Conservation (phyloP, 148 eudicot genomes). For the Cornus suecica region DNA sequence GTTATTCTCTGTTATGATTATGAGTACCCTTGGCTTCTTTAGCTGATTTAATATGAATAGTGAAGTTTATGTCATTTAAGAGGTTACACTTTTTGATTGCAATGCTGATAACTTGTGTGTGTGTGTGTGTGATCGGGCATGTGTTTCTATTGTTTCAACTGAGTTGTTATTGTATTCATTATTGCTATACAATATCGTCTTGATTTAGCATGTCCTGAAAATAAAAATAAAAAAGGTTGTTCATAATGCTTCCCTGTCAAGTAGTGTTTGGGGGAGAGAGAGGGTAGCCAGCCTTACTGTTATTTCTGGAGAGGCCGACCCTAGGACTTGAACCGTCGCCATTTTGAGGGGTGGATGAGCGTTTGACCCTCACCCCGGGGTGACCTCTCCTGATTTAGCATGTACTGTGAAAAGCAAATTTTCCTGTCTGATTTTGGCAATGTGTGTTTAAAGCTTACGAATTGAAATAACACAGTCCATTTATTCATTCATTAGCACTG, state of each 20-base stretch:
- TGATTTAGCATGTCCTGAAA: neutral
- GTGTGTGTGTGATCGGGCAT: neutral
- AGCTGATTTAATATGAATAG: neutral
- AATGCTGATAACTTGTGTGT: neutral
- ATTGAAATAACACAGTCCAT: no score
- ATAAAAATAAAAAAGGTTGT: no score
- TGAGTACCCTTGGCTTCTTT: neutral
- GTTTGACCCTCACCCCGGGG: no score
- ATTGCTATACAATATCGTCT: neutral
- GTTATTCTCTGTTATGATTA: neutral
- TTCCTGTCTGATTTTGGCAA: neutral
- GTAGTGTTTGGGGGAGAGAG: no score
- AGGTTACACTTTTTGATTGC: neutral
- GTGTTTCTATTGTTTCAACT: no score
- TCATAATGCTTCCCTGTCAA: no score
- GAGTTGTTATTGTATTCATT: neutral
- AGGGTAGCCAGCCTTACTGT: no score
- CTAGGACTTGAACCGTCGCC: no score
- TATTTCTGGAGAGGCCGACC: no score
- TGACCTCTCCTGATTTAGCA: neutral
- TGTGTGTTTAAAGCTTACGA: neutral
- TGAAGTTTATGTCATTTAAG: neutral
- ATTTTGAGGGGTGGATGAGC: no score
- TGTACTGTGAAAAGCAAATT: neutral
- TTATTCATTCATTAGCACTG: neutral